These are phyloP conservation scores for Lactarius pseudohatsudake DNA, from an alignment of 768 basidiomycete genomes.

Conservation along the genomic window DNA sequence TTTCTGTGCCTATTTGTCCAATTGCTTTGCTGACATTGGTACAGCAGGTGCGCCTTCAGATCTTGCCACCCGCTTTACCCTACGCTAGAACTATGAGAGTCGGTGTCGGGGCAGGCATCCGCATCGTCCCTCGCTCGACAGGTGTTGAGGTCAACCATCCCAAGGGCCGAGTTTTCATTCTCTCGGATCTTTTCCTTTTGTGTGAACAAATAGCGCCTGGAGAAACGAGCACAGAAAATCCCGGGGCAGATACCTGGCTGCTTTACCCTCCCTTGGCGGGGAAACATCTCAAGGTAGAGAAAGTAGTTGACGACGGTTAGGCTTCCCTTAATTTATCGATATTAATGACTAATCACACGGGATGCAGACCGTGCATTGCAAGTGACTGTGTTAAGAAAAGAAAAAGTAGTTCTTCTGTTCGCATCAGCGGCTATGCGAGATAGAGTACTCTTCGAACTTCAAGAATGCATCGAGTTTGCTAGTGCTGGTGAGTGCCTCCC, in stretches of 20 bases:
- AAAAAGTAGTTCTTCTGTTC: conserved; percentile 67
- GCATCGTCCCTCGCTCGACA: conserved; percentile 74
- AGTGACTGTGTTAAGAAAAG: conserved; percentile 85
- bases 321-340: conserved; percentile 17
- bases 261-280: conserved; percentile 95
- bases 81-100: conserved; percentile 77
- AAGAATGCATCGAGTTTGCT: conserved; percentile 84
- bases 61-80: conserved; percentile 73
- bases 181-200: conserved; percentile 90
- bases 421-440: conserved; percentile 60
- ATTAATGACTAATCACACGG: conserved; percentile 9
- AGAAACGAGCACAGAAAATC: conserved; percentile 55
- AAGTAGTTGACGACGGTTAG: conserved; percentile 61
- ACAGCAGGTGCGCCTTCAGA: conserved; percentile 90
- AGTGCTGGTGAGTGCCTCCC: conserved; percentile 55
- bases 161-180: conserved; percentile 79
- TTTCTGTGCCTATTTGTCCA: conserved; percentile 19
- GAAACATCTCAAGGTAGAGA: conserved; percentile 78
- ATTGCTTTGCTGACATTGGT: conserved; percentile 12
- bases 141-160: conserved; percentile 72
- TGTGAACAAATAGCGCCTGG: conserved; percentile 74
- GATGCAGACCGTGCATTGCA: conserved; percentile 66
- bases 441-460: conserved; percentile 64
- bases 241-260: conserved; percentile 82
- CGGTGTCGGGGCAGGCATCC: conserved; percentile 68